phyloP scores from a whole-genome alignment of 371 early-diverging fungal genomes.

The Apophysomyces trapeziformis region DNA sequence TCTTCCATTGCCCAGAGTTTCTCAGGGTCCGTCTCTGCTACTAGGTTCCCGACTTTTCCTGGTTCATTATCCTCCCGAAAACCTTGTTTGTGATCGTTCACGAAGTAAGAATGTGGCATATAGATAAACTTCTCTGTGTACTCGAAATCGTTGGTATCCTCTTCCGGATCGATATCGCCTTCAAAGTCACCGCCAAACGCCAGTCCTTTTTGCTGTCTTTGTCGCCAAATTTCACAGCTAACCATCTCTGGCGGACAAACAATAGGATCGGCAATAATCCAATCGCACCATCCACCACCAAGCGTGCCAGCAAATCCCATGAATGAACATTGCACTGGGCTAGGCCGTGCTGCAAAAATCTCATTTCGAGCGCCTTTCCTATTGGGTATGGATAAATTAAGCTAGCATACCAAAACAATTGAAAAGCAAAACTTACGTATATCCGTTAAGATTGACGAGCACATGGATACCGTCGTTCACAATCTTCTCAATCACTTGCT shows the following conservation, averaged over 20 bases:
- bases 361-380: conserved; percentile 94
- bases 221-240: conserved; percentile 69
- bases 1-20: conserved; percentile 78
- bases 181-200: conserved; percentile 52
- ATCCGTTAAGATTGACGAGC: conserved; percentile 87
- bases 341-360: conserved; percentile 90
- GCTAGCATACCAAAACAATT: background rate
- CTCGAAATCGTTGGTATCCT: conserved; percentile 66
- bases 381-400: conserved; percentile 45
- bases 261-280: conserved; percentile 86
- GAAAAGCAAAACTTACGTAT: background rate
- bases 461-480: conserved; percentile 83
- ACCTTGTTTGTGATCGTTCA: conserved; percentile 92
- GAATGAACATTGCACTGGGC: conserved; percentile 87
- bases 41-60: background rate
- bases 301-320: conserved; percentile 95
- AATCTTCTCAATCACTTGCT: conserved; percentile 80
- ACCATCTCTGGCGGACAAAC: conserved; percentile 88
- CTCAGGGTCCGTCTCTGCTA: conserved; percentile 36
- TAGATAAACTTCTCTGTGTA: conserved; percentile 92
- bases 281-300: conserved; percentile 93
- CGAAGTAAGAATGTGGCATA: conserved; percentile 92
- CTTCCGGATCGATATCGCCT: conserved; percentile 82
- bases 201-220: conserved; percentile 23
- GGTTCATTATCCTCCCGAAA: conserved; percentile 78